Base-by-base conservation (phyloP, 495 filamentous ascomycete species). In the Lepraria neglecta region DNA sequence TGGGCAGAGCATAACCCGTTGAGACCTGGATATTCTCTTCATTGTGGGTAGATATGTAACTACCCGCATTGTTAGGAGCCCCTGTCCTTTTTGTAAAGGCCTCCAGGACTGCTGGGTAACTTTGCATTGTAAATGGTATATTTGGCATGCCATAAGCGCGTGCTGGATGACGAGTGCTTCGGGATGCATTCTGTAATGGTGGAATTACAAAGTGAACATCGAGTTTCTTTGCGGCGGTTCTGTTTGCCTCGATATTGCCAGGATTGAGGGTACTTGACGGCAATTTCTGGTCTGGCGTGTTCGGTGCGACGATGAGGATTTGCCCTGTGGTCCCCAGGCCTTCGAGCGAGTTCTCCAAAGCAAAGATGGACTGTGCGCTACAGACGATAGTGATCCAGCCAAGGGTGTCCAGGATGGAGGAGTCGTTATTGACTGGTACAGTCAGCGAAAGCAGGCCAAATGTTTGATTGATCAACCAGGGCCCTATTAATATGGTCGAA, bases 381-480 rank as follows among this genome's bases (percentile, higher is more conserved):
- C 84, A 78, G 33, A 92, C 75, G 3, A 89, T 69, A 3, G 88
- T 92, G 40, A 57, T 45, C 50, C 53, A 95, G 3, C 87, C 90
- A 14, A 95, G 78, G 4, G 88, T 80, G 58, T 85, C 80, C 17
- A 72, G 71, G 45, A 66, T 59, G 11, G 78, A 81, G 3, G 77
- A 77, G 64, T 85, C 85, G 60, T 85, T 82, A 58, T 89, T 77
- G 33, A 95, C 82, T 0, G 89, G 87, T 21, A 89, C 66, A 3
- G 90, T 92, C 59, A 95, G 70, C 28, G 90, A 95, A n/a, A 92
- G 62, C n/a, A 95, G 68, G n/a, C 85, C 84, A 53, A 84, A 87
- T 0, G 80, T 82, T 17, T 76, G 69, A 68, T 95, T 92, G 59
- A 91, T 69, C 27, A 75, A 71, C 46, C 84, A 72, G 0, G 90